These are phyloP conservation scores for Pyrenochaeta sp. DNA, from an alignment of 2,329 filamentous ascomycete species.

Conservation along the genomic window DNA sequence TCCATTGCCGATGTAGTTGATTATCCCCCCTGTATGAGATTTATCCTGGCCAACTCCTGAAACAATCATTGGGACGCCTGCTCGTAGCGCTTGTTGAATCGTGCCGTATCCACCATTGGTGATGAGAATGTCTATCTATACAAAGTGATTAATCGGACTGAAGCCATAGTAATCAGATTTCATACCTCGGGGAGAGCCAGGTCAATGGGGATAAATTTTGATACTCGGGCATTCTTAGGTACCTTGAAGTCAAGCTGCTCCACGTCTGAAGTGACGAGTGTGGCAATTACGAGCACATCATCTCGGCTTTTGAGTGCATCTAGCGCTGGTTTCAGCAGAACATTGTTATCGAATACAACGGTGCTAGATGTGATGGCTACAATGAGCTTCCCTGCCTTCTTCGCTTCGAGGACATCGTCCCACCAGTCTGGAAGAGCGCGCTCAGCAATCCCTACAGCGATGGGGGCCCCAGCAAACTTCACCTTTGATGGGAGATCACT, in stretches of 20 bases:
- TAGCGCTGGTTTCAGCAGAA: conserved; percentile 57
- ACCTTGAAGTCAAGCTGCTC: conserved; percentile 25
- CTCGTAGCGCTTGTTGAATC: conserved; percentile 54
- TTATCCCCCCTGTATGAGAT: conserved; percentile 49
- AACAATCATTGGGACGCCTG: conserved; percentile 58
- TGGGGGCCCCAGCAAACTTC: conserved; percentile 51
- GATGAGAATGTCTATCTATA: no score
- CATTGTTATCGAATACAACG: conserved; percentile 46
- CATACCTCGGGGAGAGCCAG: conserved; percentile 44
- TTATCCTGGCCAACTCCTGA: conserved; percentile 50
- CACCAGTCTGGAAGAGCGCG: conserved; percentile 54
- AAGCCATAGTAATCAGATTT: conserved; percentile 14
- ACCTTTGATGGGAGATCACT: conserved; percentile 50
- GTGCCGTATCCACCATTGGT: conserved; percentile 60
- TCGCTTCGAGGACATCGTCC: conserved; percentile 49
- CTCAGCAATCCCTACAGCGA: conserved; percentile 10
- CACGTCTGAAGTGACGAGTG: conserved; percentile 37
- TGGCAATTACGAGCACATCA: conserved; percentile 50
- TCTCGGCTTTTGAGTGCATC: conserved; percentile 49
- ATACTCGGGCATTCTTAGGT: conserved; percentile 52
- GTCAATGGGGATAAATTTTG: conserved; percentile 60
- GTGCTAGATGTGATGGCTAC: conserved; percentile 59
- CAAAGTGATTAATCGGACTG: no score
- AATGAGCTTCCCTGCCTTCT: conserved; percentile 49
- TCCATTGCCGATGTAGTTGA: conserved; percentile 14